Evolutionary conservation across 495 filamentous ascomycete species (phyloP).

Genomic region (Podospora tetraspora): DNA sequence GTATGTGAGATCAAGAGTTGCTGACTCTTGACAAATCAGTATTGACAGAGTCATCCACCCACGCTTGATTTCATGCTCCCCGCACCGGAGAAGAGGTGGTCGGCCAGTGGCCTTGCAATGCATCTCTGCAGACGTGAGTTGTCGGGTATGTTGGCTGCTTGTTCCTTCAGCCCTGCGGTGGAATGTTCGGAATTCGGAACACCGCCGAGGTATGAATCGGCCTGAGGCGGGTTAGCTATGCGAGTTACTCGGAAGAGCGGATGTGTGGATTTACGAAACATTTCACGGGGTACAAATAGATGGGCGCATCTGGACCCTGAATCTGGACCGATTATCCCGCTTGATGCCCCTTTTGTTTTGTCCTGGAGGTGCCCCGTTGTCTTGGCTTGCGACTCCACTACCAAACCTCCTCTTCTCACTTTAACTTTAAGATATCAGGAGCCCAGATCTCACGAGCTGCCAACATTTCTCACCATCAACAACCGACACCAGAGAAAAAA

Average conservation of each 20-base stretch:
- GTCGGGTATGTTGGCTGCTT: background rate
- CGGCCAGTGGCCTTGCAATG: background rate
- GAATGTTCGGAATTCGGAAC: background rate
- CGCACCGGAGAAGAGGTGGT: background rate
- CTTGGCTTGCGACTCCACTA: background rate
- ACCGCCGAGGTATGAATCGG: background rate
- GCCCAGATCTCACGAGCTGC: too few relatives aligned
- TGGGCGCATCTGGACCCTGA: background rate
- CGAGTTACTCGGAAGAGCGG: background rate
- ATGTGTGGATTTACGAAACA: background rate
- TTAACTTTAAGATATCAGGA: background rate
- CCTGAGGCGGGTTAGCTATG: background rate
- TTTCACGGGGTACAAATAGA: background rate
- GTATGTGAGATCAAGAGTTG: too few relatives aligned
- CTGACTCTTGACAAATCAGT: too few relatives aligned
- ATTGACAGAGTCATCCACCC: too few relatives aligned
- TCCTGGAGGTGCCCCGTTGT: background rate
- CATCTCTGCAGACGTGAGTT: background rate
- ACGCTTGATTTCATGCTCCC: too few relatives aligned
- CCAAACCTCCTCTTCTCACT: background rate
- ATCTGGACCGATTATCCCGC: background rate
- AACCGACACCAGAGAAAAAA: constrained; percentile 9
- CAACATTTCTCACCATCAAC: background rate
- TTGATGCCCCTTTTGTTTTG: background rate
- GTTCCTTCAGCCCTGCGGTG: background rate